Conservation (phyloP, 2,329 filamentous ascomycete species). For the Aspergillus fijiensis region DNA sequence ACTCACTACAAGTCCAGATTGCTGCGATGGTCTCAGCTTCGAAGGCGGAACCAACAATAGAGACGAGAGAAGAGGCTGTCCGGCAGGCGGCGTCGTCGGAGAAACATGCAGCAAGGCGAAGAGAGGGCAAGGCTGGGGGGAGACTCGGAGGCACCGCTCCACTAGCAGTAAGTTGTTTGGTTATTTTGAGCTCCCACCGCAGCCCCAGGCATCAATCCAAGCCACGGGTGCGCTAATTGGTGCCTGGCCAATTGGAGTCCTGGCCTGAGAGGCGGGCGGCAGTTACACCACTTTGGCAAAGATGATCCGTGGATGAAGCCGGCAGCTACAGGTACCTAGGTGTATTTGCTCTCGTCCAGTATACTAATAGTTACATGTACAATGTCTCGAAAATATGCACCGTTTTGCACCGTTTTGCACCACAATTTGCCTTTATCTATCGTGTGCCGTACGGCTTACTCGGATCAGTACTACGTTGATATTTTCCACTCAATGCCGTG, state of each 20-base stretch:
- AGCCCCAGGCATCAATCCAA: conserved; percentile 32
- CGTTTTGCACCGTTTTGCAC: too few relatives aligned
- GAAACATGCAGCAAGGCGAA: conserved; percentile 32
- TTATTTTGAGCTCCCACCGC: conserved; percentile 20
- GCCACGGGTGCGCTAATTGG: conserved; percentile 23
- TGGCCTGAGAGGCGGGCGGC: not conserved
- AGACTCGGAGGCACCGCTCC: not conserved
- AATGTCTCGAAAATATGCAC: too few relatives aligned
- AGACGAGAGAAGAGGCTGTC: conserved; percentile 26
- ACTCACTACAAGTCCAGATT: conserved; percentile 15
- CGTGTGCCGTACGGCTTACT: conserved; percentile 37
- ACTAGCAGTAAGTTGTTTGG: conserved; percentile 15
- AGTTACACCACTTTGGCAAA: not conserved
- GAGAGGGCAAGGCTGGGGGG: conserved; percentile 1
- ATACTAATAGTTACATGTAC: conserved; percentile 7
- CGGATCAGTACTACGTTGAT: conserved; percentile 31
- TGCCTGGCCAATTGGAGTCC: conserved; percentile 15
- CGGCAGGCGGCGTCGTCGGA: conserved; percentile 35
- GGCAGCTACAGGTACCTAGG: not conserved
- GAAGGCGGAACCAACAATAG: conserved; percentile 22
- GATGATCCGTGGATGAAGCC: not conserved
- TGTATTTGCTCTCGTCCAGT: not conserved
- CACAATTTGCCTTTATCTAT: not conserved
- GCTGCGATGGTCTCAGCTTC: conserved; percentile 17
- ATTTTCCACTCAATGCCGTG: conserved; percentile 33